Conservation (phyloP, 192 early-diverging fungal species). For the Thamnidium elegans region DNA sequence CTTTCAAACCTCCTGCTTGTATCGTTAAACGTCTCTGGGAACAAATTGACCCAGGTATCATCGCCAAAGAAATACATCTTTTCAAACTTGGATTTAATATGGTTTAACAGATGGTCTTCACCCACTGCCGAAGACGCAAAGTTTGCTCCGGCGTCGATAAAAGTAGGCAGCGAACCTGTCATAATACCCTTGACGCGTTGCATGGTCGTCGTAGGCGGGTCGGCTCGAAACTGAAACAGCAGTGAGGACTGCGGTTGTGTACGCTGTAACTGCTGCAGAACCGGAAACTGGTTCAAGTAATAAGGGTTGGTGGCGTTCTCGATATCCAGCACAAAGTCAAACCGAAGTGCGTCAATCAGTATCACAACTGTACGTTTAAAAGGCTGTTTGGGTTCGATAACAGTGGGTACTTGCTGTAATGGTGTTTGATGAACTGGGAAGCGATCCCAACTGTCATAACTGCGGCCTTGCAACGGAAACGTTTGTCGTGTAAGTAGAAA, state of each 20-base stretch:
- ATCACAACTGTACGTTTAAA: conserved; percentile 62
- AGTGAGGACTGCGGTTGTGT: conserved; percentile 54
- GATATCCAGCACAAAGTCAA: conserved; percentile 47
- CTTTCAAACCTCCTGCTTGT: conserved; percentile 54
- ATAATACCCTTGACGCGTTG: conserved; percentile 80
- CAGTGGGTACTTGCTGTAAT: not conserved
- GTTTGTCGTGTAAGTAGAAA: conserved; percentile 70
- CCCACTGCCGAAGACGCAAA: conserved; percentile 70
- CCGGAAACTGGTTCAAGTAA: conserved; percentile 51
- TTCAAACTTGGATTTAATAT: conserved; percentile 27
- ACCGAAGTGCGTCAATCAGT: conserved; percentile 72
- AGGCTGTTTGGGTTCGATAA: conserved; percentile 27
- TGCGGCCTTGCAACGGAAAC: conserved; percentile 34
- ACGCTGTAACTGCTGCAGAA: conserved; percentile 46
- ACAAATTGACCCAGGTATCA: conserved; percentile 93
- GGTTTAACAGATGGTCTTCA: conserved; percentile 73
- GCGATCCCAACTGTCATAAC: conserved; percentile 20
- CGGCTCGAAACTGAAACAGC: conserved; percentile 70
- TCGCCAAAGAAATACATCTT: conserved; percentile 86
- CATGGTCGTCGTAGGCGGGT: conserved; percentile 81
- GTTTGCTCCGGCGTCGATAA: conserved; percentile 80
- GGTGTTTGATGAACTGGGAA: conserved; percentile 16
- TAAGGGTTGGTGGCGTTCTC: conserved; percentile 14
- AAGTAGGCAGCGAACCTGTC: conserved; percentile 80
- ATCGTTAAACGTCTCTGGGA: conserved; percentile 56